These are phyloP conservation scores for Fusarium tuaranense DNA, from an alignment of 2,329 filamentous ascomycete genomes.

Conservation along the genomic window DNA sequence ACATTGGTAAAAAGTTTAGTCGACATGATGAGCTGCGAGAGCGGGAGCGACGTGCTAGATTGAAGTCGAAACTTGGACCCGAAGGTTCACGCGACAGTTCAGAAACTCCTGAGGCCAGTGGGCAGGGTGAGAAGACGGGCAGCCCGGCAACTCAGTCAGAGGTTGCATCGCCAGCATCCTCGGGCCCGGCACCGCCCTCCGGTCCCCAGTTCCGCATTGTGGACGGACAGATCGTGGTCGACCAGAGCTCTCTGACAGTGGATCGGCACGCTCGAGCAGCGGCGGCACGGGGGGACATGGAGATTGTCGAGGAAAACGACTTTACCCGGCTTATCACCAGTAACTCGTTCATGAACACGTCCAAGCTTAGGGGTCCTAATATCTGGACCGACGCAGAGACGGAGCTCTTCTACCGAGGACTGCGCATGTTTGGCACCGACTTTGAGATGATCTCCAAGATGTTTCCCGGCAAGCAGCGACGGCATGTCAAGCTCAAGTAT, in stretches of 20 bases:
- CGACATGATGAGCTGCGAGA: constrained; percentile 78
- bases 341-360: constrained; percentile 71
- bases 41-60: constrained; percentile 65
- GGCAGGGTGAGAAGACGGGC: constrained; percentile 33
- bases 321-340: constrained; percentile 79
- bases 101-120: constrained; percentile 34
- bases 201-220: constrained; percentile 72
- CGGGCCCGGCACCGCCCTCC: constrained; percentile 46
- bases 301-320: constrained; percentile 81
- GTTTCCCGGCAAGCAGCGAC: constrained; percentile 78
- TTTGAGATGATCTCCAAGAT: constrained; percentile 83
- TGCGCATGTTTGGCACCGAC: constrained; percentile 84
- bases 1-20: constrained; percentile 80
- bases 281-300: constrained; percentile 62
- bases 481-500: constrained; percentile 85
- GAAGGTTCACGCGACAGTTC: constrained; percentile 41
- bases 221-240: constrained; percentile 78
- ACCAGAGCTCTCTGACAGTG: constrained; percentile 75
- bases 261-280: constrained; percentile 75
- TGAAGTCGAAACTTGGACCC: constrained; percentile 47
- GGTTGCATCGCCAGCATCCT: constrained; percentile 16
- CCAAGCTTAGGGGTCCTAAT: constrained; percentile 73
- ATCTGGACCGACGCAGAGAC: constrained; percentile 79
- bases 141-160: constrained; percentile 35
- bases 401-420: constrained; percentile 79